phyloP scores from a whole-genome alignment of 1,284 basidiomycete species.

The Rhodofomes roseus region DNA sequence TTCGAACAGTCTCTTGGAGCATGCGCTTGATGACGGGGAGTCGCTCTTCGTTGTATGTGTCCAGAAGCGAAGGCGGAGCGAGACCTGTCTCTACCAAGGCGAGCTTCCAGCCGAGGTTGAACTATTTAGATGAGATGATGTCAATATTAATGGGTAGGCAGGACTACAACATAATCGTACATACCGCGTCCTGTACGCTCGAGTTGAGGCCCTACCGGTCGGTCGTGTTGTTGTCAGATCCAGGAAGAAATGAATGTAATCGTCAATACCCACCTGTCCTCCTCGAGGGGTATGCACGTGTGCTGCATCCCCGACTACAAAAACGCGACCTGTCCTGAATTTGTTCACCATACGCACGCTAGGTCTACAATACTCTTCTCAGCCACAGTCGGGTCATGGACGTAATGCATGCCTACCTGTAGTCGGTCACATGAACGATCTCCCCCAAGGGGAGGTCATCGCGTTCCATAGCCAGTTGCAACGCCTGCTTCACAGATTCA shows the following conservation, averaged over 20 bases:
- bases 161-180: background rate
- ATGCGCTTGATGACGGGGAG: slow-evolving; percentile 25
- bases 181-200: slow-evolving; percentile 9
- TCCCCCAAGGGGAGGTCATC: slow-evolving; percentile 7
- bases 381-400: background rate
- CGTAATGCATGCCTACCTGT: slow-evolving; percentile 2
- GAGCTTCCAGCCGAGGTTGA: slow-evolving; percentile 33
- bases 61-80: slow-evolving; percentile 19
- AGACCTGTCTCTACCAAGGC: slow-evolving; percentile 26
- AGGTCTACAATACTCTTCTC: slow-evolving; percentile 20
- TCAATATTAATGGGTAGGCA: background rate
- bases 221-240: background rate
- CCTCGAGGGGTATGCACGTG: slow-evolving; percentile 25
- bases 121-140: slow-evolving; percentile 9
- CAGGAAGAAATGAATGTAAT: too few species aligned
- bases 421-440: slow-evolving; percentile 7
- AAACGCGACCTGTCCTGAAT: slow-evolving; percentile 31
- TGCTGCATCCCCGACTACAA: slow-evolving; percentile 31
- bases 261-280: slow-evolving; percentile 22
- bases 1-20: slow-evolving; percentile 17
- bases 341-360: slow-evolving; percentile 36
- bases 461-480: slow-evolving; percentile 4
- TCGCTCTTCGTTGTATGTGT: slow-evolving; percentile 26
- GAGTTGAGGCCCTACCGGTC: slow-evolving; percentile 10
- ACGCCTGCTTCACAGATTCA: slow-evolving; percentile 1